Evolutionary conservation across 495 filamentous ascomycete species (phyloP).

Genomic region (Daldinia bambusicola): DNA sequence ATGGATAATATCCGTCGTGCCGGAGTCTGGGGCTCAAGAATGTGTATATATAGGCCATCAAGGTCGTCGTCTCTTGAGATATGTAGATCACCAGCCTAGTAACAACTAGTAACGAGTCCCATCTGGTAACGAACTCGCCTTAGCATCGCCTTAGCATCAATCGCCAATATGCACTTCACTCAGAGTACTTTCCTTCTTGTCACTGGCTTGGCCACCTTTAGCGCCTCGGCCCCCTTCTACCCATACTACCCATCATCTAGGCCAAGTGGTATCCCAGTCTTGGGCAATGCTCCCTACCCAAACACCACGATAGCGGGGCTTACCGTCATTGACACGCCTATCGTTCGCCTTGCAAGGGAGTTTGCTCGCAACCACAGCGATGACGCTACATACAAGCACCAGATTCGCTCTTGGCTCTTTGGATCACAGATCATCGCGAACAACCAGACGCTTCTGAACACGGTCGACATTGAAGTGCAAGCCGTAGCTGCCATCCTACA

Average conservation of each 20-base stretch:
- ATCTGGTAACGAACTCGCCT: slow-evolving; percentile 13
- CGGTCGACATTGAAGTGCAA: slow-evolving; percentile 59
- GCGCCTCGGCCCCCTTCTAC: slow-evolving; percentile 3
- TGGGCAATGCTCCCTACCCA: slow-evolving; percentile 25
- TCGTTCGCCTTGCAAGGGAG: slow-evolving; percentile 52
- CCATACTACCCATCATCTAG: neutral
- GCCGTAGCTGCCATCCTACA: slow-evolving; percentile 62
- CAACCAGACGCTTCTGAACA: slow-evolving; percentile 48
- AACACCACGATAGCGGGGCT: slow-evolving; percentile 46
- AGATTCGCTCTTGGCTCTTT: slow-evolving; percentile 56
- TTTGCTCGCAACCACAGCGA: slow-evolving; percentile 52
- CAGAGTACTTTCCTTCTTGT: slow-evolving; percentile 30
- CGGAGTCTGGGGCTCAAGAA: neutral
- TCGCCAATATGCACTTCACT: slow-evolving; percentile 31
- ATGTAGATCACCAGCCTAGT: slow-evolving; percentile 6
- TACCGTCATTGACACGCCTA: slow-evolving; percentile 55
- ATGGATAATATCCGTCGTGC: neutral
- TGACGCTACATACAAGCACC: slow-evolving; percentile 55
- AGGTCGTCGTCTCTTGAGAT: neutral
- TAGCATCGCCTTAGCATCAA: slow-evolving; percentile 11
- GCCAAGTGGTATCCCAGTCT: slow-evolving; percentile 15
- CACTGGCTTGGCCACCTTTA: slow-evolving; percentile 21
- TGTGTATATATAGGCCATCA: slow-evolving; percentile 1
- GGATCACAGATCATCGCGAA: slow-evolving; percentile 51
- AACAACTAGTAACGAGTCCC: slow-evolving; percentile 18